Percentiles rank a stretch among this genome's conserved stretches.
phyloP scores from a whole-genome alignment of 169 alveolate species.

The Neospora caninum region DNA sequence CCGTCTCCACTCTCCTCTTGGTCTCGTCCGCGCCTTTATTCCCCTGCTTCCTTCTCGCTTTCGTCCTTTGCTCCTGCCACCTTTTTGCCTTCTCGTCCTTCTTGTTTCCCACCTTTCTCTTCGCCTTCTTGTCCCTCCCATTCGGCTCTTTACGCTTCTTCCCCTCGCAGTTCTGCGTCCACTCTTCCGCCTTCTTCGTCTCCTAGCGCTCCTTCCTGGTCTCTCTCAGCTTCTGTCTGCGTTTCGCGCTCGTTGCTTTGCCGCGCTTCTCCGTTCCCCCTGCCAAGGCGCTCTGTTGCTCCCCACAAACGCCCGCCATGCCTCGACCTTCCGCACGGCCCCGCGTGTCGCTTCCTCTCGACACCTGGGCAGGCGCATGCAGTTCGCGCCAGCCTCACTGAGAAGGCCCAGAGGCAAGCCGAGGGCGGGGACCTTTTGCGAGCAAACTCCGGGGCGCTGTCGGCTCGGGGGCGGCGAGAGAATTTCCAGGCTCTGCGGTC shows the following conservation, averaged over 20 bases:
- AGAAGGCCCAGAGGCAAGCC: too few species aligned
- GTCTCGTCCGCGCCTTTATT: too few species aligned
- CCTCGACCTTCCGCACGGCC: neutral
- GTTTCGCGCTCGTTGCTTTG: too few species aligned
- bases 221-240: too few species aligned
- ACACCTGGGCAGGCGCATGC: too few species aligned
- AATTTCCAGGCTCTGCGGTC: neutral
- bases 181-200: too few species aligned
- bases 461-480: neutral
- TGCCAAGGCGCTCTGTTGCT: too few species aligned
- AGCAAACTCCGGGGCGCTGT: neutral
- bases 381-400: neutral
- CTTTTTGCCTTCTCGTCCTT: neutral
- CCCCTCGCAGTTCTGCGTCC: too few species aligned
- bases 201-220: too few species aligned
- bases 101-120: neutral
- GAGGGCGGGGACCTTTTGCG: neutral
- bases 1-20: neutral
- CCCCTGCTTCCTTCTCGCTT: neutral
- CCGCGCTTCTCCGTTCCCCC: neutral
- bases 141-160: neutral
- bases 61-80: neutral
- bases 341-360: too few species aligned
- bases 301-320: neutral
- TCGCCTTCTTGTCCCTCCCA: neutral